Evolutionary conservation across 768 basidiomycete genomes (phyloP).

Genomic region (Podaxis pistillaris): DNA sequence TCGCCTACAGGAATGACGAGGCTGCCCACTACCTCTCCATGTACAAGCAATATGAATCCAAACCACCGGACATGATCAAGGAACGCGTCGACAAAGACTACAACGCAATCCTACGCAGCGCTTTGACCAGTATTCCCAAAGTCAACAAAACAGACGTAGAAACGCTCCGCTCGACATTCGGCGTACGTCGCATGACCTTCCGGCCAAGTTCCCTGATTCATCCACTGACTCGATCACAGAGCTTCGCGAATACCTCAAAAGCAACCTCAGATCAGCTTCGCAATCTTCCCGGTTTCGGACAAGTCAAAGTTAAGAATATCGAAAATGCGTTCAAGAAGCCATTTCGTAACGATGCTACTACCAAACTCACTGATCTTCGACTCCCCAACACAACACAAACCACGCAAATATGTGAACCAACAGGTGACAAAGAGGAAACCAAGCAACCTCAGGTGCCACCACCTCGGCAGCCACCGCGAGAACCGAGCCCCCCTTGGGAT

Average conservation of each 20-base stretch:
- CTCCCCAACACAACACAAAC: slow-evolving; percentile 12
- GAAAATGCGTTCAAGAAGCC: slow-evolving; percentile 91
- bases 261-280: slow-evolving; percentile 74
- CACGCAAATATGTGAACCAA: not conserved
- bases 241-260: slow-evolving; percentile 77
- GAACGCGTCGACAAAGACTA: slow-evolving; percentile 93
- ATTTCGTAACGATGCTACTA: slow-evolving; percentile 69
- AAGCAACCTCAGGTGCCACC: not conserved
- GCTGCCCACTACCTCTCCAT: slow-evolving; percentile 88
- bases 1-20: slow-evolving; percentile 69
- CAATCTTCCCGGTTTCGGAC: slow-evolving; percentile 89
- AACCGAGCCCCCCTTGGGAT: slow-evolving; percentile 68
- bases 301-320: slow-evolving; percentile 88
- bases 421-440: not conserved
- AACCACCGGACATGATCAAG: slow-evolving; percentile 90
- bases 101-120: slow-evolving; percentile 71
- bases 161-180: slow-evolving; percentile 88
- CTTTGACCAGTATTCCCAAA: slow-evolving; percentile 85
- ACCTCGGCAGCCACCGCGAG: slow-evolving; percentile 27
- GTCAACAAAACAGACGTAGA: slow-evolving; percentile 98
- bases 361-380: slow-evolving; percentile 27
- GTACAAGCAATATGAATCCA: slow-evolving; percentile 93
- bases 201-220: not conserved
- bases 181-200: slow-evolving; percentile 52
- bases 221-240: slow-evolving; percentile 43